Percentiles rank a stretch among this genome's conserved stretches.
Conservation (phyloP, 2,329 filamentous ascomycete genomes). For the Fusarium nurragi region DNA sequence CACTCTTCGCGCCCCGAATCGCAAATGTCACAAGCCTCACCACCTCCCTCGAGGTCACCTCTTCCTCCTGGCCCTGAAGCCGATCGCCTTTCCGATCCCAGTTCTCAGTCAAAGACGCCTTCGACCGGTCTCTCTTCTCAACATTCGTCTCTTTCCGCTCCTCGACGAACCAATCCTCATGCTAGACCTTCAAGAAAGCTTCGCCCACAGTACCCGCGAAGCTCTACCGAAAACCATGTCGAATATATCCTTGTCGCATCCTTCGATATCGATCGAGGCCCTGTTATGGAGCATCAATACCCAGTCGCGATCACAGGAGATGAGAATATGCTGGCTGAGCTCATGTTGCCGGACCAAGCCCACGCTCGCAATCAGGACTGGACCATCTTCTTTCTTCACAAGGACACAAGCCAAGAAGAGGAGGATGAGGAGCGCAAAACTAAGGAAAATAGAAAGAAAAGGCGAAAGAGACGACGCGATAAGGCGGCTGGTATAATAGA, state of each 20-base stretch:
- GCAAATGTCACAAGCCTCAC: constrained; percentile 64
- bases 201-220: constrained; percentile 80
- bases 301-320: constrained; percentile 94
- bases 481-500: constrained; percentile 59
- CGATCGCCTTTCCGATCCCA: constrained; percentile 67
- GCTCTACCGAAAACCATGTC: constrained; percentile 87
- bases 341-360: constrained; percentile 97
- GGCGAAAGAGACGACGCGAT: constrained; percentile 63
- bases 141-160: constrained; percentile 67
- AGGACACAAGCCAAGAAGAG: constrained; percentile 85
- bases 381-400: constrained; percentile 99
- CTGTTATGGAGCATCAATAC: constrained; percentile 98
- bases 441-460: constrained; percentile 62
- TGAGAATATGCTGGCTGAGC: constrained; percentile 96
- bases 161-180: constrained; percentile 61
- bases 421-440: constrained; percentile 76
- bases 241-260: constrained; percentile 98
- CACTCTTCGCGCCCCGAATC: constrained; percentile 67
- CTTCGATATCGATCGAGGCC: constrained; percentile 95
- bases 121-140: constrained; percentile 69
- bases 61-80: constrained; percentile 60
- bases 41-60: constrained; percentile 65
- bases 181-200: constrained; percentile 64
- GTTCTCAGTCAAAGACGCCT: constrained; percentile 67
- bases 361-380: constrained; percentile 96